Percentiles rank a stretch among this genome's conserved stretches.
phyloP scores from a whole-genome alignment of 805 yeast species.

The Ogataea salicorniae region DNA sequence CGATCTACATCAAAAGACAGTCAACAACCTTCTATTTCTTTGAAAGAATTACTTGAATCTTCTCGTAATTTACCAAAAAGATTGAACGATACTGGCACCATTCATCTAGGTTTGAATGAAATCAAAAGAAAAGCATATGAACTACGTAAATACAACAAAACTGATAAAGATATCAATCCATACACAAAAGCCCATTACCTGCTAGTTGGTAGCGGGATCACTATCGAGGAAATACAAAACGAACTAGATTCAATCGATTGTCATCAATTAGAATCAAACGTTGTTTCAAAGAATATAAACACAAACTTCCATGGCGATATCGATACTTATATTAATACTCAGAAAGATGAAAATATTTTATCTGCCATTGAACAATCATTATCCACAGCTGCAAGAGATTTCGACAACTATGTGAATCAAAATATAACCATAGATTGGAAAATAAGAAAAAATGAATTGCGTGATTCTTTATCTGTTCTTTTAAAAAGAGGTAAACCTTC shows the following conservation, averaged over 20 bases:
- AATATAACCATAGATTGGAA: constrained; percentile 83
- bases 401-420: constrained; percentile 68
- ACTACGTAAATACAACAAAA: constrained; percentile 40
- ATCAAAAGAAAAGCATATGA: constrained; percentile 62
- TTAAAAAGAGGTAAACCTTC: constrained; percentile 27
- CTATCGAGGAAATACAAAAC: constrained; percentile 74
- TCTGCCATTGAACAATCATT: constrained; percentile 80
- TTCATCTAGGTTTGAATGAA: constrained; percentile 76
- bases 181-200: constrained; percentile 80
- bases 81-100: constrained; percentile 67
- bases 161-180: constrained; percentile 34
- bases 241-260: constrained; percentile 43
- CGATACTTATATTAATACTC: constrained; percentile 58
- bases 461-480: constrained; percentile 63
- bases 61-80: constrained; percentile 67
- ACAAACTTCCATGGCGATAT: constrained; percentile 35
- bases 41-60: constrained; percentile 73
- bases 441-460: constrained; percentile 65
- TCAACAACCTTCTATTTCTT: constrained; percentile 16
- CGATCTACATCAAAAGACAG: constrained; percentile 4
- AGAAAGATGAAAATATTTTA: constrained; percentile 77
- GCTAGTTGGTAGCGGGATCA: constrained; percentile 82
- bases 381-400: constrained; percentile 69
- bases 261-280: constrained; percentile 13
- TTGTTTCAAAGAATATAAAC: background rate